Evolutionary conservation across 169 alveolate genomes (phyloP), one percentile per base, ranked within the genome.

Genomic region (Cryptosporidium viatorum): DNA sequence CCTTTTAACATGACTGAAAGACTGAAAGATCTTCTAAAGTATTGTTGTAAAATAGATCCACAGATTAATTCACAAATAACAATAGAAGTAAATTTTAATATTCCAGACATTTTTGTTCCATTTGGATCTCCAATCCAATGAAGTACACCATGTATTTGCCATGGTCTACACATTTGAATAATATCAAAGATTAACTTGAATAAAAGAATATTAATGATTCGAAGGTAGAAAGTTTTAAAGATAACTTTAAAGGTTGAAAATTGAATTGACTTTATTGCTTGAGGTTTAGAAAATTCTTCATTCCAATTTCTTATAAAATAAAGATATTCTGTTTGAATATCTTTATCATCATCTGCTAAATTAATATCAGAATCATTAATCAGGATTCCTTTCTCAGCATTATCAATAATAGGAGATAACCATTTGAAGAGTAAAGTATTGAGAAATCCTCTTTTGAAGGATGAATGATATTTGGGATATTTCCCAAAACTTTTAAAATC

Each of bases 21-120:
- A 45, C 80, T 62, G 70, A 80, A 80, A 23, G 89, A 80, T 23
- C 74, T 35, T 62, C 89, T 59, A 12, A 80, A 65, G 51, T 80
- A 80, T 67, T 80, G 89, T 41, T 80, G 89, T 31, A 80, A 58
- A 3, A 80, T 60, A 29, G 68, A 80, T 26, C 89, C 89, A 23
- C 50, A 62, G 37, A 65, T n/a, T 16, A 80, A 41, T 35, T 80
- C 89, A 31, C 74, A 62, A 26, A 80, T 21, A 9, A 80, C 89
- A 26, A 80, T 37, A 26, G 65, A 39, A 23, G 26, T 6, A 33
- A 80, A 80, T 21, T 69, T 59, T 7, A 37, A 18, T 8, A 80
- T 80, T 23, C 89, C 89, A 62, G 67, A 39, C 9, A 21, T 23
- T 33, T 26, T 80, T 0, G 89, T 62, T 59, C 69, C 73, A 41